Base-by-base conservation (phyloP, 176 grass and related monocot species). In the Aegilops speltoides region DNA sequence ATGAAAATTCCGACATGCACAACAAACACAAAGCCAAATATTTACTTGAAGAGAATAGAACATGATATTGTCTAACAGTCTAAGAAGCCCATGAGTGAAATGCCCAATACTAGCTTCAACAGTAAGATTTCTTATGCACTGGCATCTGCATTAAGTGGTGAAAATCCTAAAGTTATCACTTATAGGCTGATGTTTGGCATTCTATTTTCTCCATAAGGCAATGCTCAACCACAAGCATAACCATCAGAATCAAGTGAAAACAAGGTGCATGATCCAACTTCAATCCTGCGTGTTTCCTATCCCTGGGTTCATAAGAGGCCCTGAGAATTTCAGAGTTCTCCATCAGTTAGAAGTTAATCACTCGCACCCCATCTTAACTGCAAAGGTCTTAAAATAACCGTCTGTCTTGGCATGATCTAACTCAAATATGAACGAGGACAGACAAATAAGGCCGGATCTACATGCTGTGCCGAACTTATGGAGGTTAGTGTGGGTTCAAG, bases 1-100 rank as follows among this genome's bases (percentile, higher is more conserved):
- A 61, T 82, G 31, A 71, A 81, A 77, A 76, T 66, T 84, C 63
- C 4, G 6, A 38, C 46, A 40, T 9, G 17, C 63, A 54, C n/a
- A 85, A 61, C 10, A 77, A 71, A 69, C 31, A 85, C 24, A 43
- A 73, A 65, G 12, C 29, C 61, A 86, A 45, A 48, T 62, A 77
- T 63, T 73, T 56, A 82, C 28, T 31, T 36, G 8, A 61, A 16
- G 19, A 38, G 25, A 70, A 69, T 24, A 40, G 45, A 74, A 69
- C 19, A 87, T 12, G 8, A 6, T 20, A 62, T 73, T 48, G 10
- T 64, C 26, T 63, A 63, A 46, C 61, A 45, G 16, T 64, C 26
- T 63, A 63, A 46, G 70, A 45, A 64, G 28, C 38, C 11, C 20
- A 50, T 9, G 64, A 26, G 22, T 81, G 26, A 73, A 68, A 68